phyloP scores from a whole-genome alignment of 805 yeast genomes.

The Candida pini region DNA sequence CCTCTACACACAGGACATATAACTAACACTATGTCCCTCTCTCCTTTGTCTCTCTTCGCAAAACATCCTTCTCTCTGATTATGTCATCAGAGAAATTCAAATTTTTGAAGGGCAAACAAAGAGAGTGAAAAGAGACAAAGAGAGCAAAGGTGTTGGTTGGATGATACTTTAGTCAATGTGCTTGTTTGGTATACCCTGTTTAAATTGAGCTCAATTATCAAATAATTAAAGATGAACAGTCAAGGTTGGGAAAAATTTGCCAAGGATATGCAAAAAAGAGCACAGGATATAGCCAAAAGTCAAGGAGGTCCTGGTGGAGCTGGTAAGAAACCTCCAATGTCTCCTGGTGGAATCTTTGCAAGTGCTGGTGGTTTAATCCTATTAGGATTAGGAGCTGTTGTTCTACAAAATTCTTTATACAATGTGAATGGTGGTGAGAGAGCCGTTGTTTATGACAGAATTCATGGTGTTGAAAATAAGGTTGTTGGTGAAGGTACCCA shows the following conservation, averaged over 20 bases:
- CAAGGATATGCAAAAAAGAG: constrained; percentile 41
- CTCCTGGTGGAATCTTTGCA: constrained; percentile 51
- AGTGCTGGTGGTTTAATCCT: constrained; percentile 59
- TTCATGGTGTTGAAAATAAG: constrained; percentile 75
- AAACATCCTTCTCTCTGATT: no score
- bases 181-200: no score
- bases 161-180: no score
- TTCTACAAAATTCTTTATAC: constrained; percentile 54
- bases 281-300: constrained; percentile 34
- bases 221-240: constrained; percentile 30
- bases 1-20: no score
- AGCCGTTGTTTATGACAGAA: constrained; percentile 87
- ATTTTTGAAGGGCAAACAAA: no score
- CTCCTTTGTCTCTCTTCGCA: no score
- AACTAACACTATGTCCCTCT: no score
- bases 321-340: constrained; percentile 20
- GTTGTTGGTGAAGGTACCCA: constrained; percentile 95
- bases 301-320: constrained; percentile 27
- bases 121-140: no score
- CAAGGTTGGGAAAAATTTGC: constrained; percentile 50
- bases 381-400: constrained; percentile 52
- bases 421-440: constrained; percentile 99
- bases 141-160: no score
- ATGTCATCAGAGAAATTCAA: no score
- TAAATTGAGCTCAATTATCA: no score